phyloP scores from a whole-genome alignment of 1,284 basidiomycete genomes.

The Somion occarium region DNA sequence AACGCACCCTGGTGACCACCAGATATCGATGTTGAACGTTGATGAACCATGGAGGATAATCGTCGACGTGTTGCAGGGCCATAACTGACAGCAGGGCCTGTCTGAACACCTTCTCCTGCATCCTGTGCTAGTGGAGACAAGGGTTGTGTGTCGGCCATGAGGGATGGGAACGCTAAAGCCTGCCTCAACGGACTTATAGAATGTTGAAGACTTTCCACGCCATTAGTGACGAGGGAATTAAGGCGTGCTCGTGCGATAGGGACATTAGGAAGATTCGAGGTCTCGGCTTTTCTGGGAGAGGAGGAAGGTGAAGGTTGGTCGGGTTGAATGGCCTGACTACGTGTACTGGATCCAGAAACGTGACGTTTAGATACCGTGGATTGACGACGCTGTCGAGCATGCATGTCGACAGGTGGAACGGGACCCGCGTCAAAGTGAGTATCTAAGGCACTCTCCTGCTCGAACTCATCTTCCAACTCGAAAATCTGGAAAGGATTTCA shows the following conservation, averaged over 20 bases:
- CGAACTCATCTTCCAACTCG: constrained; percentile 73
- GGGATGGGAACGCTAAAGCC: constrained; percentile 48
- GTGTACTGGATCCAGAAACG: constrained; percentile 13
- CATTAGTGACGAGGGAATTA: constrained; percentile 41
- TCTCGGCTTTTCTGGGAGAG: constrained; percentile 18
- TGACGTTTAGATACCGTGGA: constrained; percentile 30
- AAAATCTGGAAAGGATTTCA: constrained; percentile 52
- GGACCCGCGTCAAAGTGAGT: constrained; percentile 32
- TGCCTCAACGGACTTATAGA: constrained; percentile 66
- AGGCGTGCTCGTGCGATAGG: constrained; percentile 38
- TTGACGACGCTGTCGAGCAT: constrained; percentile 23
- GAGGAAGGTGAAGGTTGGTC: constrained; percentile 13
- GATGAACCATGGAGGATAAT: constrained; percentile 38
- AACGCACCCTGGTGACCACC: background rate
- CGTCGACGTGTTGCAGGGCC: constrained; percentile 55
- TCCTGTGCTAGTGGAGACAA: background rate
- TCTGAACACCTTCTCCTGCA: background rate
- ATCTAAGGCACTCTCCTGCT: constrained; percentile 47
- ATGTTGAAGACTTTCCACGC: constrained; percentile 36
- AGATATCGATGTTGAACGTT: background rate
- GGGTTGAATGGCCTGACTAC: constrained; percentile 12
- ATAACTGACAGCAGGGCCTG: constrained; percentile 40
- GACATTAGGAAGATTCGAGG: constrained; percentile 11
- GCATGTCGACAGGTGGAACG: constrained; percentile 21
- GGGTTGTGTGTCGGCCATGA: background rate